phyloP scores from a whole-genome alignment of 192 early-diverging fungal species.

The Entomortierella beljakovae region DNA sequence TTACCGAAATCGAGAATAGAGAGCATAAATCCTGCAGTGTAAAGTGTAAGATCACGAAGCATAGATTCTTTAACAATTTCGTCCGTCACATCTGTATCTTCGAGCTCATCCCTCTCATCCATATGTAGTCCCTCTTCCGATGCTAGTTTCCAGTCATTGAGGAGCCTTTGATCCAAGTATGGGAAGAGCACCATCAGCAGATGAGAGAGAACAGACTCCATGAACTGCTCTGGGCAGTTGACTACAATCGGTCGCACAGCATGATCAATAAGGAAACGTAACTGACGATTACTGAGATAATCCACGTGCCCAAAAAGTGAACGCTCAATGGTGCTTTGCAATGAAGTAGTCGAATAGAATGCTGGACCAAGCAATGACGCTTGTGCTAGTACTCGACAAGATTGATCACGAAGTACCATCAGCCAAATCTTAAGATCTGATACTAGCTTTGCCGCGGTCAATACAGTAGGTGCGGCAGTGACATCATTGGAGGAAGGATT shows the following conservation, averaged over 20 bases:
- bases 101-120: conserved; percentile 33
- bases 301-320: conserved; percentile 52
- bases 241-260: conserved; percentile 36
- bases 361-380: conserved; percentile 27
- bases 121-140: conserved; percentile 38
- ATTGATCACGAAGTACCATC: conserved; percentile 20
- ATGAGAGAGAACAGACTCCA: conserved; percentile 24
- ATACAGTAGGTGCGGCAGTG: neutral
- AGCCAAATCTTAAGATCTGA: conserved; percentile 40
- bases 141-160: conserved; percentile 40
- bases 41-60: conserved; percentile 33
- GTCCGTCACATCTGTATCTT: conserved; percentile 38
- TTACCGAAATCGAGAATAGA: conserved; percentile 28
- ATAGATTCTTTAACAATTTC: conserved; percentile 40
- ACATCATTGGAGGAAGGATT: neutral
- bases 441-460: conserved; percentile 7
- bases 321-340: conserved; percentile 25
- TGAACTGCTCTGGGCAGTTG: conserved; percentile 33
- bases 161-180: conserved; percentile 46
- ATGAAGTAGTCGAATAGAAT: conserved; percentile 46
- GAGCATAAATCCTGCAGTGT: conserved; percentile 17
- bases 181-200: conserved; percentile 37
- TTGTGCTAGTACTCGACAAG: conserved; percentile 41
- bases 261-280: conserved; percentile 29
- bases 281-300: conserved; percentile 35